Base-by-base conservation (phyloP, 2,329 filamentous ascomycete species). In the Ophiostoma australiae region DNA sequence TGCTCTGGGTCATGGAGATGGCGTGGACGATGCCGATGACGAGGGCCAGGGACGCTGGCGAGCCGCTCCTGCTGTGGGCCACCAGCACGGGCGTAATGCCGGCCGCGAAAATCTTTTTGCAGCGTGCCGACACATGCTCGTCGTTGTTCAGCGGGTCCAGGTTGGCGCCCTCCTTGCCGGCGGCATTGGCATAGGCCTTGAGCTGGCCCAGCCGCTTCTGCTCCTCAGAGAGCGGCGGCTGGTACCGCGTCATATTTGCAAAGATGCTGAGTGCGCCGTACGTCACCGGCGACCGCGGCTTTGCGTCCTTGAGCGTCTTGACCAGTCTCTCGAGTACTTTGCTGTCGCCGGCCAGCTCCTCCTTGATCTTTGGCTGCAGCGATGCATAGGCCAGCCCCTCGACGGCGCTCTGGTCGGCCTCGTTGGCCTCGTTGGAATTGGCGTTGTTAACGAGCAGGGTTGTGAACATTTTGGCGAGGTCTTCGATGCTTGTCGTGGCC, bases 331-430 rank as follows among this genome's bases (percentile, higher is more conserved):
- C 86, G 39, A 98, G 80, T 67, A 98, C 89, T 8, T 82, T 79
- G 4, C 82, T 78, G 77, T 97, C 91, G 68, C 85, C 84, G 15
- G 89, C 87, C 11, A 98, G 84, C 68, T 89, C 86, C 78, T 98
- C 92, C 79, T 97, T 97, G 72, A 97, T 88, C 72, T 87, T 89
- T 6, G 94, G 88, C 76, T 93, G 92, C 52, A 98, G 85, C 11
- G 94, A 97, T 4, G 93, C 90, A 78, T 97, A 98, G 17, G 94
- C 95, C 72, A 99, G 83, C 6, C 94, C 95, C 80, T 99, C 95
- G 70, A 98, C 88, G 0, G 92, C 90, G 77, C 91, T 89, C 70
- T 83, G 81, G 44, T 87, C 84, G 65, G 33, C 63, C 13, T 23
- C 69, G 41, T n/a, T 39, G 67, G 69, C 84, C 65, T 86, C 83